Evolutionary conservation across 108 stramenopile species (phyloP).

Genomic region (Stephanodiscus triporus): DNA sequence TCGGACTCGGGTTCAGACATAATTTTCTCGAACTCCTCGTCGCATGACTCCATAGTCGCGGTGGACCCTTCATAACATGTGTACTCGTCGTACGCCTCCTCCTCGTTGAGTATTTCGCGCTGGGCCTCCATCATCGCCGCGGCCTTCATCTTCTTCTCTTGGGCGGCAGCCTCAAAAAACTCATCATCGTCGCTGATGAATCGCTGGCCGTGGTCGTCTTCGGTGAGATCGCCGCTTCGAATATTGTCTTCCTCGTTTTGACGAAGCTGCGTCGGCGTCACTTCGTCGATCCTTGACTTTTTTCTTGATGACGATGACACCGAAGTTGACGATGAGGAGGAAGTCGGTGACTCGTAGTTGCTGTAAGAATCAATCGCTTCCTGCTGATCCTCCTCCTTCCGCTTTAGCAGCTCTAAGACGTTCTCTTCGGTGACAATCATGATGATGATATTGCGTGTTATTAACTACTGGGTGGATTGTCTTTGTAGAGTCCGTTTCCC

Average conservation of each 20-base stretch:
- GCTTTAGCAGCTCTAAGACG: constrained; percentile 4
- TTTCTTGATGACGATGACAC: not conserved
- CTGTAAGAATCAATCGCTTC: not conserved
- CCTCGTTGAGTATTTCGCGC: constrained; percentile 6
- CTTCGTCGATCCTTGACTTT: not conserved
- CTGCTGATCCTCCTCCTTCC: constrained; percentile 5
- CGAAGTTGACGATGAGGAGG: constrained; percentile 1
- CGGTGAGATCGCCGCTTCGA: constrained; percentile 3
- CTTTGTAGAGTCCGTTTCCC: no score
- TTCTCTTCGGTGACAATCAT: not conserved
- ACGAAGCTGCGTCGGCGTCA: not conserved
- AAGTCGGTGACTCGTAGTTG: not conserved
- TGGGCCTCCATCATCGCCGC: constrained; percentile 16
- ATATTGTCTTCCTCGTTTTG: constrained; percentile 2
- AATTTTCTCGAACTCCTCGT: constrained; percentile 1
- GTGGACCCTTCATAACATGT: not conserved
- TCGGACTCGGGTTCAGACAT: not conserved
- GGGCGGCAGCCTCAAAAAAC: constrained; percentile 4
- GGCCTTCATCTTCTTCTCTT: not conserved
- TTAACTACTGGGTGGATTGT: no score
- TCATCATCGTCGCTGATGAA: constrained; percentile 10
- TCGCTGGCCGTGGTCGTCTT: constrained; percentile 1
- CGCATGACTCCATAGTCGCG: constrained; percentile 3
- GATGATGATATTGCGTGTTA: not conserved
- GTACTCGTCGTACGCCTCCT: not conserved